Conservation (phyloP, 257 asterid species). For the Nicotiana undulata region DNA sequence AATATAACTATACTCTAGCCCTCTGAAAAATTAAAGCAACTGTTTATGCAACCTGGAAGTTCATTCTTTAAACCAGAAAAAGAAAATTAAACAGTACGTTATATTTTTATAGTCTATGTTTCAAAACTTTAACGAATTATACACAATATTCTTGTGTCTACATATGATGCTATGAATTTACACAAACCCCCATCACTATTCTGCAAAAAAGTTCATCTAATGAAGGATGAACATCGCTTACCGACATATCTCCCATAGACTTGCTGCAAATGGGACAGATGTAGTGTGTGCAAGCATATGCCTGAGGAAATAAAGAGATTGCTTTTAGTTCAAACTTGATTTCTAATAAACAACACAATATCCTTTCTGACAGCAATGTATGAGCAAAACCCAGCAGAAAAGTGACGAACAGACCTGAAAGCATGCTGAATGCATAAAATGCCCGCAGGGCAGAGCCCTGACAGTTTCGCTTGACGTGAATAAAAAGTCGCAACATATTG, state of each 20-base stretch:
- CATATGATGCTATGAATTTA: not conserved
- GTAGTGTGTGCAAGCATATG: constrained; percentile 90
- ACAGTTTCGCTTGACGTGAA: constrained; percentile 92
- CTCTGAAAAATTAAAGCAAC: not conserved
- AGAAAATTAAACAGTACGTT: not conserved
- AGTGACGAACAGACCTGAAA: constrained; percentile 57
- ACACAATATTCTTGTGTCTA: not conserved
- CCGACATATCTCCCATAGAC: constrained; percentile 99
- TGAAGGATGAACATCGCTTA: constrained; percentile 30
- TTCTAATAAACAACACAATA: not conserved
- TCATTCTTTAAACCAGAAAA: not conserved
- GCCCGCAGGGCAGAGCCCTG: constrained; percentile 96
- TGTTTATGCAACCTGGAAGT: not conserved
- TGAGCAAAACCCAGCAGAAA: not conserved
- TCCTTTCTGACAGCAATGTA: not conserved
- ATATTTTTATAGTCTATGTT: not conserved
- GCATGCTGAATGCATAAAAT: constrained; percentile 97
- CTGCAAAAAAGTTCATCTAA: not conserved
- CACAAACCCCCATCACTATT: not conserved
- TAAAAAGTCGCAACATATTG: constrained; percentile 87
- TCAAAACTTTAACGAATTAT: not conserved
- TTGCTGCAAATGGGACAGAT: constrained; percentile 96
- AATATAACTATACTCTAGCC: not conserved
- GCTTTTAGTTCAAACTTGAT: not conserved
- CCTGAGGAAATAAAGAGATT: constrained; percentile 38